Conservation (phyloP, 768 basidiomycete species). For the Boletus subcaerulescens region DNA sequence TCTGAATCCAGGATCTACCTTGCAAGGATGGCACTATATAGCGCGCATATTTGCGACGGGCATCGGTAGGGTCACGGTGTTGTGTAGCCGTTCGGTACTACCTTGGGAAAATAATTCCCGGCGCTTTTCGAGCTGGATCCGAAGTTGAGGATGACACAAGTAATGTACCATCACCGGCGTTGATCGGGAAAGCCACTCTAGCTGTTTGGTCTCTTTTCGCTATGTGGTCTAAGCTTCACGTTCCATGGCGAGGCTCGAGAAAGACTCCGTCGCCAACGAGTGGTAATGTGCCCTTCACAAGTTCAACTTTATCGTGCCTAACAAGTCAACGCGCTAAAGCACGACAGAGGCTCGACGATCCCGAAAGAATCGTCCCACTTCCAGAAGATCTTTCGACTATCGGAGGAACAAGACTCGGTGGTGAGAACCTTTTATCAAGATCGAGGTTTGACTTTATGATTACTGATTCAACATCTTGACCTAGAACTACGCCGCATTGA, state of each 20-base stretch:
- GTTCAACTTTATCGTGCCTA: neutral
- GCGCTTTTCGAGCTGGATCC: too few species aligned
- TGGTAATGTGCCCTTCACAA: neutral
- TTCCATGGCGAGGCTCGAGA: slow-evolving; percentile 8
- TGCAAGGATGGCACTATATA: too few species aligned
- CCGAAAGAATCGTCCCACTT: neutral
- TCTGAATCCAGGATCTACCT: too few species aligned
- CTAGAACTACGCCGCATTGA: slow-evolving; percentile 3
- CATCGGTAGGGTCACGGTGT: too few species aligned
- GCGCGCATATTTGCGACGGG: too few species aligned
- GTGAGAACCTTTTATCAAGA: neutral
- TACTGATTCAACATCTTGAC: neutral
- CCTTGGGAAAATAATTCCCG: too few species aligned
- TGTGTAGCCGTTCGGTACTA: too few species aligned
- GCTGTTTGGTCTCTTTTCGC: neutral
- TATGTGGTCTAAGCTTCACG: slow-evolving; percentile 11
- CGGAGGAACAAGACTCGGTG: neutral
- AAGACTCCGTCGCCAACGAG: neutral
- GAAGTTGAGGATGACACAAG: neutral
- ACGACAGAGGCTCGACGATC: neutral
- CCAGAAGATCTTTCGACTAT: neutral
- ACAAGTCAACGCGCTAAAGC: slow-evolving; percentile 1
- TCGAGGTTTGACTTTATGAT: neutral
- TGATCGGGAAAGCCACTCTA: neutral
- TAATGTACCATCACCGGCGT: neutral